Base-by-base conservation (phyloP, 2,329 filamentous ascomycete species). In the Mycosphaerella sp. region DNA sequence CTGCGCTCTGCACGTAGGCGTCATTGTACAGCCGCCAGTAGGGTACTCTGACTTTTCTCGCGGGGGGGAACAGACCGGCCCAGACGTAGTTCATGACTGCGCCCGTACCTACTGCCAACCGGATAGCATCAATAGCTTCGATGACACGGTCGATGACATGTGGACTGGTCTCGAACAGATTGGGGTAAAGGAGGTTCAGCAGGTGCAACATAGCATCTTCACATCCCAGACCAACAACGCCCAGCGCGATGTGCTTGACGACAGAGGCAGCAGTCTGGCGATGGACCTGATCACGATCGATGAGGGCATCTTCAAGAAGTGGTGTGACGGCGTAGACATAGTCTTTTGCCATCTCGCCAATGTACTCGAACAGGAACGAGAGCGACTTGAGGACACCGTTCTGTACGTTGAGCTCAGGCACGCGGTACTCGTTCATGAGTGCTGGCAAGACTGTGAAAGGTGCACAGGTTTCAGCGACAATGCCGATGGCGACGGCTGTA, bases 1-100 rank as follows among this genome's bases (percentile, higher is more conserved):
- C 93, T 14, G 91, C 91, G 28, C 80, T 84, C 66, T 95, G 88
- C 42, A 97, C 91, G 67, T 98, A 98, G 3, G 90, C 89, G 69
- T 96, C 89, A 64, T 98, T 98, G 74, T 96, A 96, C 39, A 98
- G 75, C 52, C 93, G 79, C 91, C 93, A 98, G 73, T 97, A 98
- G 16, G 94, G 93, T 57, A 82, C 85, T 55, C 93, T 81, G 48
- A 98, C 93, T 73, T 97, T 97, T 56, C 93, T 81, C 2, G 93
- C 93, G 0, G 93, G 91, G 68, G 98, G 94, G 78, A 98, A 98
- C 14, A 98, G 76, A 14, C 93, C 93, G 0, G 93, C 91, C 90
- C 90, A 97, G 54, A 97, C 85, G 69, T 98, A 98, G 73, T 98
- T 98, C 79, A 98, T 86, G 32, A 96, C 88, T 17, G 94, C 75